Base-by-base conservation (phyloP, 495 filamentous ascomycete genomes). In the Aspergillus biplanus region DNA sequence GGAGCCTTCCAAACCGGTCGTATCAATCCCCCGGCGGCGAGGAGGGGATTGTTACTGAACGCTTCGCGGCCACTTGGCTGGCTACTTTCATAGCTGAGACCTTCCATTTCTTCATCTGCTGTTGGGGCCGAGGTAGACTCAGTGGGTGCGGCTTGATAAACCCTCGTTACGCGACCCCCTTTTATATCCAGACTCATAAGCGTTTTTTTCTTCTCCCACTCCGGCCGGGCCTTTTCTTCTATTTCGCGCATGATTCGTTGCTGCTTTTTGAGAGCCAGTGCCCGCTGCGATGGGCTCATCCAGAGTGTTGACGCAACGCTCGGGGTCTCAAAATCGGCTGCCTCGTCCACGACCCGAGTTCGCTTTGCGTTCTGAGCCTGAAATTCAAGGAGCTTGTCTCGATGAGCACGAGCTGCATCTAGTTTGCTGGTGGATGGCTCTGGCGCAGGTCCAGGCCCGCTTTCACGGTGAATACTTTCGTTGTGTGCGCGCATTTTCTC, bases 291-390 rank as follows among this genome's bases (percentile, higher is more conserved):
- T 0, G 95, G 92, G 13, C 83, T 92, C 53, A 92, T 91, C 95
- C 95, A 99, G 71, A 94, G 86, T 62, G 86, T 94, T 4, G 87
- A 82, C 33, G 82, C 88, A 47, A 84, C 80, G 37, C 79, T 79
- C 0, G 89, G 85, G 0, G 87, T 90, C 56, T 98, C 95, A 64
- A 95, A 98, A 67, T 99, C 95, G 0, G 93, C 89, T 2, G 92
- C 93, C 73, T 99, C 94, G 72, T 99, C 95, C 27, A 92, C 86
- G 12, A 99, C 89, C 33, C 88, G 91, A 4, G 95, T 99, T 9
- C 95, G 80, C 50, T 86, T 85, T 0, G 93, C 93, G 65, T 97
- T 97, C 68, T 97, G 87, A 8, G 91, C 87, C 71, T 99, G 95
- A 73, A 91, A 99, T 0, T 77, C 77, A 0, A 99, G 82, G 3